phyloP scores from a whole-genome alignment of 139 green algal genomes.

The Tetradesmus obliquus region DNA sequence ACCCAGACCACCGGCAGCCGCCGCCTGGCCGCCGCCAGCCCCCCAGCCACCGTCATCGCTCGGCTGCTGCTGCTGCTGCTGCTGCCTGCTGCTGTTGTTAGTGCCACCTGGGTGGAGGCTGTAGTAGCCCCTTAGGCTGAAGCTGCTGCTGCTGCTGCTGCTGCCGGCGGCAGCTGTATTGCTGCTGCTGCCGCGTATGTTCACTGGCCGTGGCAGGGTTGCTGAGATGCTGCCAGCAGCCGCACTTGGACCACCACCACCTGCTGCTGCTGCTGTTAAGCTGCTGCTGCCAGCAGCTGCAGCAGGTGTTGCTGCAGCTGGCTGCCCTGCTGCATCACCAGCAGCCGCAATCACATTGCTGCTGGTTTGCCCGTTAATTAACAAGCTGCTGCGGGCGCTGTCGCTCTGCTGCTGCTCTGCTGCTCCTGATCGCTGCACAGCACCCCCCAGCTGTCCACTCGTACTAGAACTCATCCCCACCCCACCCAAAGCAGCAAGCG shows the following conservation, averaged over 20 bases:
- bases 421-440: background rate
- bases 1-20: background rate
- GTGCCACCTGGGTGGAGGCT: background rate
- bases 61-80: background rate
- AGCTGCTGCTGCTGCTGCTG: constrained; percentile 6
- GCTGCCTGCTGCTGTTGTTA: background rate
- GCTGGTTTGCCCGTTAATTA: background rate
- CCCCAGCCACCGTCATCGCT: background rate
- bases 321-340: background rate
- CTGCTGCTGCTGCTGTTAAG: background rate
- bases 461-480: background rate
- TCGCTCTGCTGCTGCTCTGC: constrained; percentile 7
- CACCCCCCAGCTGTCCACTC: background rate
- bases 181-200: background rate
- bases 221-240: background rate
- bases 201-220: background rate
- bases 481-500: background rate
- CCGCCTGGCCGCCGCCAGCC: no score
- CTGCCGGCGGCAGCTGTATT: background rate
- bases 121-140: constrained; percentile 7
- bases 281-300: background rate
- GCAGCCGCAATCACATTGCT: background rate
- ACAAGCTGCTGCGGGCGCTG: constrained; percentile 33
- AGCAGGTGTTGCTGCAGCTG: background rate
- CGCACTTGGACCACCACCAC: background rate